Conservation (phyloP, 139 green algal genomes). For the Chlorella sorokiniana region DNA sequence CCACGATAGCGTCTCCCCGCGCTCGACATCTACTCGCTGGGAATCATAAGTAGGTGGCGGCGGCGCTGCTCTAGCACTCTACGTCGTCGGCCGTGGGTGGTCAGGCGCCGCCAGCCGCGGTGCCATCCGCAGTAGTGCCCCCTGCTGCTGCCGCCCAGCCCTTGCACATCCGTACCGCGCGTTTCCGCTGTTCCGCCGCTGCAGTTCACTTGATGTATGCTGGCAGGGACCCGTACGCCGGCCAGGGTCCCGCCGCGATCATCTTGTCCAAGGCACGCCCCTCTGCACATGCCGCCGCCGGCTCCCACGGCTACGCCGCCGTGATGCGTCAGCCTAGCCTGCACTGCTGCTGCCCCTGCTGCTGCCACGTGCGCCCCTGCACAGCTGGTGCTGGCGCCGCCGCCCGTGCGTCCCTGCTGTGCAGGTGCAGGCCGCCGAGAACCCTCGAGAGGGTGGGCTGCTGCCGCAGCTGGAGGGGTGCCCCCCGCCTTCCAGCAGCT, state of each 20-base stretch:
- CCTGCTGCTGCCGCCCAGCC: no score
- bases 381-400: no score
- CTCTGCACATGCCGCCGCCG: background rate
- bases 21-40: conserved; percentile 41
- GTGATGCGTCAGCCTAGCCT: background rate
- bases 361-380: no score
- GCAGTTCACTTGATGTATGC: conserved; percentile 9
- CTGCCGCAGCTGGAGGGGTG: background rate
- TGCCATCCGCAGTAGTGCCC: no score
- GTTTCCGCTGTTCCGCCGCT: background rate
- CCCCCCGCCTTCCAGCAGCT: background rate
- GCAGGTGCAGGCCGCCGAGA: conserved; percentile 3
- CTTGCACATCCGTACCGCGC: no score
- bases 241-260: conserved; percentile 1
- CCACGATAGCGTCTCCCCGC: conserved; percentile 14
- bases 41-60: conserved; percentile 9
- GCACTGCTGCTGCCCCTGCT: background rate
- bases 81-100: background rate
- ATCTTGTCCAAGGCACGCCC: background rate
- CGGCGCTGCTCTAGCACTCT: background rate
- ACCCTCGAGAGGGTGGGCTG: background rate
- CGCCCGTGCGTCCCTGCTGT: background rate
- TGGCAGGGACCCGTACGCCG: conserved; percentile 3
- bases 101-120: background rate
- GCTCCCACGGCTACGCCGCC: background rate